A percentile compares a stretch with the other conserved stretches of the same genome.
These are phyloP conservation scores for Phytophthora meadii DNA, from an alignment of 352 stramenopile species.

Conservation along the genomic window DNA sequence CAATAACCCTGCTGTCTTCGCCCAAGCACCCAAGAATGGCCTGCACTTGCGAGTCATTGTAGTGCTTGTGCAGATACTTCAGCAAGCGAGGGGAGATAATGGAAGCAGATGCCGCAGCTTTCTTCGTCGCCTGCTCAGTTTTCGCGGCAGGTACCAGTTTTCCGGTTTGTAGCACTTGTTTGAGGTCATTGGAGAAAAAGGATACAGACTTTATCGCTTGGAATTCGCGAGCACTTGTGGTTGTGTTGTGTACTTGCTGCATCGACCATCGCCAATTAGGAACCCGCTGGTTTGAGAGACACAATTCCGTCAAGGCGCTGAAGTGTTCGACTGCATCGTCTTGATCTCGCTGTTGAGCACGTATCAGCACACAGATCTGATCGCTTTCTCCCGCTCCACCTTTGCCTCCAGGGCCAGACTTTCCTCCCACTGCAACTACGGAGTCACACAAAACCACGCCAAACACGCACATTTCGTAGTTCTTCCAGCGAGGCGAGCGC, in stretches of 20 bases:
- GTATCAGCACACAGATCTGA: constrained; percentile 71
- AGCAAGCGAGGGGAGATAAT: constrained; percentile 55
- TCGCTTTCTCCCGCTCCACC: constrained; percentile 36
- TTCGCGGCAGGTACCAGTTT: constrained; percentile 30
- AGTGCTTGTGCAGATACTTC: constrained; percentile 60
- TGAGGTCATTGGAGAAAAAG: constrained; percentile 61
- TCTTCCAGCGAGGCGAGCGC: constrained; percentile 68
- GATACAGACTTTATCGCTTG: constrained; percentile 74
- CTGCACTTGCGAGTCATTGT: constrained; percentile 78
- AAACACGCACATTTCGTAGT: constrained; percentile 60
- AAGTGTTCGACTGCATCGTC: constrained; percentile 46
- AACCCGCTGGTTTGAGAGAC: constrained; percentile 67
- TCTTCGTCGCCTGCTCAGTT: constrained; percentile 7
- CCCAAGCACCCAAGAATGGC: constrained; percentile 76
- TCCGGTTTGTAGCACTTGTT: constrained; percentile 57
- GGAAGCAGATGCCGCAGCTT: constrained; percentile 6
- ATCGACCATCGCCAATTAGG: constrained; percentile 69
- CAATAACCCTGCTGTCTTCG: constrained; percentile 70
- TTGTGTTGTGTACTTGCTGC: constrained; percentile 77
- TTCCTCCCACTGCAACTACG: constrained; percentile 53
- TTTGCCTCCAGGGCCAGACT: constrained; percentile 12
- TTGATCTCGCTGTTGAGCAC: constrained; percentile 36
- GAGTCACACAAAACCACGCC: constrained; percentile 79
- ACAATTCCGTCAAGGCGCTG: constrained; percentile 64
- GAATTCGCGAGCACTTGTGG: constrained; percentile 81